These are phyloP conservation scores for Glaciozyma antarctica DNA, from an alignment of 768 basidiomycete species.

Conservation along the genomic window DNA sequence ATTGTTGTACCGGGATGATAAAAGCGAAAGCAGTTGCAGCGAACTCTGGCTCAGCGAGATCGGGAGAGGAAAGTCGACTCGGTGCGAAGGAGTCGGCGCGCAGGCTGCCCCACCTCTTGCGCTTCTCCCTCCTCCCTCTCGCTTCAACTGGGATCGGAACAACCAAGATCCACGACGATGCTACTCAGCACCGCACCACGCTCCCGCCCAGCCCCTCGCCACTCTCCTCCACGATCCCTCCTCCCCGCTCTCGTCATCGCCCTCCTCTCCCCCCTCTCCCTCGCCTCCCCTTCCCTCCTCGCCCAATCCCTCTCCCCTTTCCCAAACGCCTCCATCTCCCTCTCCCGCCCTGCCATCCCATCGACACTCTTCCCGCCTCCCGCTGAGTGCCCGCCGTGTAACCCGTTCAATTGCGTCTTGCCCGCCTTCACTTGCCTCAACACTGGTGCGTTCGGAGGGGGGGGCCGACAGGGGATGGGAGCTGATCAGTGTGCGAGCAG, in stretches of 20 bases:
- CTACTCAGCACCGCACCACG: background rate
- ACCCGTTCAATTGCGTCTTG: slow-evolving; percentile 85
- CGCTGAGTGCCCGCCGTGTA: slow-evolving; percentile 30
- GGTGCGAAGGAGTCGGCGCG: too few species aligned
- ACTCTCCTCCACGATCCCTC: too few species aligned
- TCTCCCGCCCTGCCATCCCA: background rate
- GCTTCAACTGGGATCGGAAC: too few species aligned
- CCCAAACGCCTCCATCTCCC: slow-evolving; percentile 4
- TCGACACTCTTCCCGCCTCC: background rate
- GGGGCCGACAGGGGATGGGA: background rate
- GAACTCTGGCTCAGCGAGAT: too few species aligned
- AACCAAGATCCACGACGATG: too few species aligned
- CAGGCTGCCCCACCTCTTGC: too few species aligned
- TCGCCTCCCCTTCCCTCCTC: slow-evolving; percentile 6
- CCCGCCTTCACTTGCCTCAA: slow-evolving; percentile 88
- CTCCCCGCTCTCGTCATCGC: background rate
- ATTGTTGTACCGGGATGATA: too few species aligned
- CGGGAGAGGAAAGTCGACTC: too few species aligned
- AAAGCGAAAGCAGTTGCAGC: too few species aligned
- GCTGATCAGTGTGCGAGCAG: slow-evolving; percentile 37
- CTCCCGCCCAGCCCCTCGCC: too few species aligned
- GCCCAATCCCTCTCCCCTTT: slow-evolving; percentile 13
- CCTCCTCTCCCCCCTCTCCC: background rate
- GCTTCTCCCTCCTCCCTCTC: too few species aligned
- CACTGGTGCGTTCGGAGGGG: slow-evolving; percentile 19